phyloP scores from a whole-genome alignment of 192 early-diverging fungal species.

The Coemansia aciculifera region DNA sequence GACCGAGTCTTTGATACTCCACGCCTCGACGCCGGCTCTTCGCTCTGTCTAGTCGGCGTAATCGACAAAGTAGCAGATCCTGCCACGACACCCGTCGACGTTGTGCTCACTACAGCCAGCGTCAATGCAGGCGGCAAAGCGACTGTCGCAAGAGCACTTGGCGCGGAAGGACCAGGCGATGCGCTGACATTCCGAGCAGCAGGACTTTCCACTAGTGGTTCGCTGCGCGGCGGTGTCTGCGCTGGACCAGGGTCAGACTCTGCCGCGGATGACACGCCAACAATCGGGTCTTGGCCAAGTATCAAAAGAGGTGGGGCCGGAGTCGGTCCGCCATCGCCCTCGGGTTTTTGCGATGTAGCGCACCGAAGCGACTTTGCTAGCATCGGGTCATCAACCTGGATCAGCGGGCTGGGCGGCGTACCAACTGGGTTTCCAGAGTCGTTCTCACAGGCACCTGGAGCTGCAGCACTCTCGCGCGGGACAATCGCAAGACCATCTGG shows the following conservation, averaged over 20 bases:
- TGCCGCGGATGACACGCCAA: neutral
- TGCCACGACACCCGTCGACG: neutral
- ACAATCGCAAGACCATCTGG: constrained; percentile 1
- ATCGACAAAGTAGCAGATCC: constrained; percentile 7
- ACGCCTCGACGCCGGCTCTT: neutral
- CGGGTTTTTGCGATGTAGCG: constrained; percentile 10
- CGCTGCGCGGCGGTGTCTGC: neutral
- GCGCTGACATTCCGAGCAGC: neutral
- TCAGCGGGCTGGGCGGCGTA: constrained; percentile 44
- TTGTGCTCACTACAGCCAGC: constrained; percentile 2
- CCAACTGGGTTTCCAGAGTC: neutral
- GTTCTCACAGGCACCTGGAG: neutral
- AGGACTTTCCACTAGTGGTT: neutral
- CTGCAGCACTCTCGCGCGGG: neutral
- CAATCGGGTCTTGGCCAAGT: neutral
- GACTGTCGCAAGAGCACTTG: neutral
- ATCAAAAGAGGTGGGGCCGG: neutral
- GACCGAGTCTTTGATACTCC: constrained; percentile 31
- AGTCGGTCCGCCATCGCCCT: neutral
- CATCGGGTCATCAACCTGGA: constrained; percentile 27
- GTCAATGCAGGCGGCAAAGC: constrained; percentile 1
- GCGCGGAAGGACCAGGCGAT: neutral
- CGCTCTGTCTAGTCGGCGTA: constrained; percentile 8
- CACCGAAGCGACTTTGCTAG: constrained; percentile 27
- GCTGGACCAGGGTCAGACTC: neutral